Evolutionary conservation across 164 flowering plant species (phyloP), one percentile per base, ranked within the genome.

Genomic region (Vitis riparia): DNA sequence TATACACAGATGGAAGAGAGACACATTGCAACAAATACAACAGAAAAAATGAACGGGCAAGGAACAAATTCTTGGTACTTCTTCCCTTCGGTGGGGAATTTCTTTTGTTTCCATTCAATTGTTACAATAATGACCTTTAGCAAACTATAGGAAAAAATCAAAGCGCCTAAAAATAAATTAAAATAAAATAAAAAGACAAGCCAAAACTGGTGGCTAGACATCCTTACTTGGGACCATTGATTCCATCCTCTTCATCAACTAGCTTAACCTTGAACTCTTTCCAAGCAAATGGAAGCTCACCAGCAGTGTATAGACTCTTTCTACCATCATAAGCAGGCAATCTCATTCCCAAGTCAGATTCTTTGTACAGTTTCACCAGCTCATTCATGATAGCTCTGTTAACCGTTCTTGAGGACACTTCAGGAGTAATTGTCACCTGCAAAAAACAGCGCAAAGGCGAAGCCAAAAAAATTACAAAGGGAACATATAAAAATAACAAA

Each of bases 271-370:
- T 79, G 74, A 91, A 91, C 81, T 93, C 96, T 80, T 84, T 93
- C 76, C 83, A 81, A 50, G 71, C 77, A 82, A 93, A 93, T 29
- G 98, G 98, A 68, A 93, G 96, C 71, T 87, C 92, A 48, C 98
- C 98, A 74, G 98, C 98, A 17, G 98, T 92, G 80, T 92, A 94
- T 9, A 94, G 80, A 73, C 92, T 86, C 81, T 86, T 94, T 71
- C 96, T 84, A 29, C 98, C 98, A 85, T 94, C 98, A 79, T 90
- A 94, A 60, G 96, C 98, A 68, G 97, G 98, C 55, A 94, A 75
- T 76, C 94, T 86, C 89, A 68, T 89, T 68, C 96, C 98, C 71
- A 94, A 72, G 70, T 92, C 94, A 67, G 98, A 92, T 62, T 84
- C 89, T 77, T 71, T 86, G 74, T 92, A 85, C 73, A 83, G 61